Evolutionary conservation across 352 stramenopile genomes (phyloP).

Genomic region (Peronosclerospora sorghi): DNA sequence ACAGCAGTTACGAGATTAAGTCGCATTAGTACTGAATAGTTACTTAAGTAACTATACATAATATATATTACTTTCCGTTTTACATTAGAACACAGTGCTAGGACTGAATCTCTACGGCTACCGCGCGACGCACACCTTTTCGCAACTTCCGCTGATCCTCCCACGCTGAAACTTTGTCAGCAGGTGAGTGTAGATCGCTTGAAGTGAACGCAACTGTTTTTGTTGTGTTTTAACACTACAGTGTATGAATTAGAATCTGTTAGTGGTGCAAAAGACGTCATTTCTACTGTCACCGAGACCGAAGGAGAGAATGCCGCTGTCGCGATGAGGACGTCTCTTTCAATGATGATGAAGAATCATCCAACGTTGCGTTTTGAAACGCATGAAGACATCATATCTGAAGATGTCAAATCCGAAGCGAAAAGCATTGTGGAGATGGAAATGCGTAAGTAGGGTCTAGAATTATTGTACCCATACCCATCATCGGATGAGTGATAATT

Average conservation of each 20-base stretch:
- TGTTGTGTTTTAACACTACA: no score
- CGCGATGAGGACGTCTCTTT: neutral
- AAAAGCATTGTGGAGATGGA: conserved; percentile 12
- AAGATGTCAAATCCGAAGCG: neutral
- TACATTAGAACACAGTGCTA: no score
- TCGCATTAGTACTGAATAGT: no score
- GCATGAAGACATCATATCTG: neutral
- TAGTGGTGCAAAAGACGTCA: neutral
- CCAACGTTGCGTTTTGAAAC: neutral
- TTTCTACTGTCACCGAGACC: neutral
- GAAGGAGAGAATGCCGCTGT: neutral
- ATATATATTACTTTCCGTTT: no score
- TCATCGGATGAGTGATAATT: neutral
- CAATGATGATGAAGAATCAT: neutral
- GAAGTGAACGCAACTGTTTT: no score
- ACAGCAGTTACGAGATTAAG: no score
- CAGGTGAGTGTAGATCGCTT: no score
- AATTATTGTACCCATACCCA: conserved; percentile 5
- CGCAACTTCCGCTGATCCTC: no score
- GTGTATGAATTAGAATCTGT: conserved; percentile 4
- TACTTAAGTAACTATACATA: no score
- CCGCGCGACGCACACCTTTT: no score
- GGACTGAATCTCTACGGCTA: no score
- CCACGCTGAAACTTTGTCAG: no score
- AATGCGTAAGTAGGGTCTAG: conserved; percentile 3